phyloP scores from a whole-genome alignment of 2,329 filamentous ascomycete species.

The Curvularia verruculosa region DNA sequence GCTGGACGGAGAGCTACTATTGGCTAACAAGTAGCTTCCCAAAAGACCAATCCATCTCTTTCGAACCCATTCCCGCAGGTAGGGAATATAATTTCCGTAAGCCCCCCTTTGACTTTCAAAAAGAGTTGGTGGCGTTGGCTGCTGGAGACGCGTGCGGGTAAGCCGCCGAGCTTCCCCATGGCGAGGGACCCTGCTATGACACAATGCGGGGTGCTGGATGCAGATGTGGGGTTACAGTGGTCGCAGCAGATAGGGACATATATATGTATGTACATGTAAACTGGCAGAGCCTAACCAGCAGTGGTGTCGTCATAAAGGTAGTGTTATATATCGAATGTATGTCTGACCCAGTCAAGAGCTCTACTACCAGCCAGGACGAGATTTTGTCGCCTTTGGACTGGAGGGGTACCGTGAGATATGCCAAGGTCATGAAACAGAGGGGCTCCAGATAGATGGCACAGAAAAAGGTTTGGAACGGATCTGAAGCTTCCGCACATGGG shows the following conservation, averaged over 20 bases:
- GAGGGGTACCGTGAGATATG: neutral
- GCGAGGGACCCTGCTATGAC: neutral
- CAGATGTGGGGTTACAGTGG: slow-evolving; percentile 8
- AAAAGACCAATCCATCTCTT: neutral
- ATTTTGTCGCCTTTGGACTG: neutral
- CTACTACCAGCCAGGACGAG: neutral
- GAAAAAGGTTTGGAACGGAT: neutral
- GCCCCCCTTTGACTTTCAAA: slow-evolving; percentile 6
- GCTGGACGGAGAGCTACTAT: too few relatives aligned
- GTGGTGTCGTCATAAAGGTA: neutral
- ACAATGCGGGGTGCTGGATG: slow-evolving; percentile 8
- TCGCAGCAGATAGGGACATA: too few relatives aligned
- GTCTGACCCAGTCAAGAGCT: neutral
- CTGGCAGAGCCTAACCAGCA: neutral
- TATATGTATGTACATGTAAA: neutral
- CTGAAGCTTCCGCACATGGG: neutral
- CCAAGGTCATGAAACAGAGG: neutral
- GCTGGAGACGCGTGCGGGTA: neutral
- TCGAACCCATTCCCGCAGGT: neutral
- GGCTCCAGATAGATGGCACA: neutral
- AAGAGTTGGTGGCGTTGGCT: neutral
- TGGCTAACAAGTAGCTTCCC: neutral
- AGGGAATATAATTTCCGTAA: neutral
- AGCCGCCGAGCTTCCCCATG: too few relatives aligned
- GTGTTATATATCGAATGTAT: neutral